phyloP scores from a whole-genome alignment of 1,284 basidiomycete genomes.

The Ganoderma lingzhi region DNA sequence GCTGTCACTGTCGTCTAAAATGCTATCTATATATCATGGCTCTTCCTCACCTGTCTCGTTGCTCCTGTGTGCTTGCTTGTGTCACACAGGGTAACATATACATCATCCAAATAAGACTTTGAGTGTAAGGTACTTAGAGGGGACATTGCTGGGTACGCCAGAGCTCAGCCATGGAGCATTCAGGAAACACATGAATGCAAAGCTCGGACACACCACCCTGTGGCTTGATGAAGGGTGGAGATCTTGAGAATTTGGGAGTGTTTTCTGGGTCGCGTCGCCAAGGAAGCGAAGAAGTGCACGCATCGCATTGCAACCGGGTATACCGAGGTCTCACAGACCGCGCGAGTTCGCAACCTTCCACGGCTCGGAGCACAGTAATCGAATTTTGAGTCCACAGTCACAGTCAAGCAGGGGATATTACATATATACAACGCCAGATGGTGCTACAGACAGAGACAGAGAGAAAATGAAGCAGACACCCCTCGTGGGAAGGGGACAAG shows the following conservation, averaged over 20 bases:
- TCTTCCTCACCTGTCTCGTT: neutral
- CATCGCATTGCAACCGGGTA: neutral
- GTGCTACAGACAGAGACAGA: constrained; percentile 15
- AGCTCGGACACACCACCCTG: too few species aligned
- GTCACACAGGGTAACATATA: neutral
- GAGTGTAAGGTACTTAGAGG: too few species aligned
- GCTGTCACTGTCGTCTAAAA: constrained; percentile 4
- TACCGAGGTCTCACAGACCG: neutral
- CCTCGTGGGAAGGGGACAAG: neutral
- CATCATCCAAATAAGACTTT: neutral
- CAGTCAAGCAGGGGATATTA: constrained; percentile 13
- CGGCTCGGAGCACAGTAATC: neutral
- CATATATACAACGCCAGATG: constrained; percentile 21
- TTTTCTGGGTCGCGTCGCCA: neutral
- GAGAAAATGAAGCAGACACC: neutral
- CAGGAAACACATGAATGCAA: too few species aligned
- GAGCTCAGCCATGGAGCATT: too few species aligned
- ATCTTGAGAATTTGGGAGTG: neutral
- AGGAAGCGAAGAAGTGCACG: neutral
- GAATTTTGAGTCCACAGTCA: too few species aligned
- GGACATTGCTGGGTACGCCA: too few species aligned
- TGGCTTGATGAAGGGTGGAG: neutral
- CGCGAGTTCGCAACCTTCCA: neutral
- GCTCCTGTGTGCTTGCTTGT: neutral
- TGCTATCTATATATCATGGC: constrained; percentile 1